Conservation (phyloP, 495 filamentous ascomycete genomes). For the Penicillium turbatum region DNA sequence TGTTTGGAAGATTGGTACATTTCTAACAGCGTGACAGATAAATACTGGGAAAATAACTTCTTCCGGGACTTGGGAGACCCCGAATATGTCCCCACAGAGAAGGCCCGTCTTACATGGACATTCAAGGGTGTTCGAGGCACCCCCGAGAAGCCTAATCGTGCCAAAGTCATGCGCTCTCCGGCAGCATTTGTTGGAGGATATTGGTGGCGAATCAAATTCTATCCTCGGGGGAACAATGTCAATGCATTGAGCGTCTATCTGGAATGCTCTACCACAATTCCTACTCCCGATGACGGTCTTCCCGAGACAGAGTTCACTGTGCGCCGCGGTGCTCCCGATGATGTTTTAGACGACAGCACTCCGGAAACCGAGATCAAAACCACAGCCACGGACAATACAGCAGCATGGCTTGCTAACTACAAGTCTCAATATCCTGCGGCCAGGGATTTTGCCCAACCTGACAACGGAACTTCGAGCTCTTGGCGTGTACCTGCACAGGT, state of each 20-base stretch:
- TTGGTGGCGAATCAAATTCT: constrained; percentile 69
- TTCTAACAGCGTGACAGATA: constrained; percentile 33
- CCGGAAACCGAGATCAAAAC: constrained; percentile 33
- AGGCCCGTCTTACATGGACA: constrained; percentile 58
- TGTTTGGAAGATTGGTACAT: neutral
- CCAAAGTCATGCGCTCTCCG: constrained; percentile 57
- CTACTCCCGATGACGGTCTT: constrained; percentile 32
- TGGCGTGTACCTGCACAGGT: constrained; percentile 60
- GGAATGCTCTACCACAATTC: constrained; percentile 53
- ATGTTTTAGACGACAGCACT: constrained; percentile 21
- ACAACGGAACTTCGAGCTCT: constrained; percentile 12
- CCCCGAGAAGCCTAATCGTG: constrained; percentile 54
- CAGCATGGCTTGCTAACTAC: constrained; percentile 34
- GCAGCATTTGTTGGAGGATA: constrained; percentile 55
- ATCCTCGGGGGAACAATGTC: constrained; percentile 60
- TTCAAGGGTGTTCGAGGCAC: constrained; percentile 59
- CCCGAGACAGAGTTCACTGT: constrained; percentile 41
- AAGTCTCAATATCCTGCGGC: constrained; percentile 29
- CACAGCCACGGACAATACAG: constrained; percentile 22
- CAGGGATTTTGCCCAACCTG: constrained; percentile 4
- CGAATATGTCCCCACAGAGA: constrained; percentile 48
- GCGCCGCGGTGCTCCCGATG: constrained; percentile 31
- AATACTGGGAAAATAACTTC: constrained; percentile 57
- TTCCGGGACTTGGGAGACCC: constrained; percentile 57
- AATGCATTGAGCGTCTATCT: constrained; percentile 60